phyloP scores from a whole-genome alignment of 2,329 filamentous ascomycete genomes.

The Gyromitra esculenta region DNA sequence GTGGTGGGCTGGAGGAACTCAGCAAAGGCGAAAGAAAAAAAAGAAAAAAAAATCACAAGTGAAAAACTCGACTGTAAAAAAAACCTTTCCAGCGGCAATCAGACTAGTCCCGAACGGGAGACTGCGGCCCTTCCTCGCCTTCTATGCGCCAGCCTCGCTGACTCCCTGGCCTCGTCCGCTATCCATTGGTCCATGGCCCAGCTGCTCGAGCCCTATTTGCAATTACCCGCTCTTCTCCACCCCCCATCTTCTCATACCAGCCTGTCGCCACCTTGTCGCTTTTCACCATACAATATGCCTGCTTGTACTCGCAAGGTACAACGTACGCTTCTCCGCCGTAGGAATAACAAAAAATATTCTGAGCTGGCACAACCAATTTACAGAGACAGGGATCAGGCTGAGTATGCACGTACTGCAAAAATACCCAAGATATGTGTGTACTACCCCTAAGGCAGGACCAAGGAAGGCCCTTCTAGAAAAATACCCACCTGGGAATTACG shows the following conservation, averaged over 20 bases:
- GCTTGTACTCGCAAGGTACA: constrained; percentile 42
- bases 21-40: too few relatives aligned
- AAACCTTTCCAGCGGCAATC: constrained; percentile 44
- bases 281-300: constrained; percentile 17
- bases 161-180: constrained; percentile 10
- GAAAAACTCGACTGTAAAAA: constrained; percentile 28
- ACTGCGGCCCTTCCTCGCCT: constrained; percentile 36
- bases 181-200: constrained; percentile 19
- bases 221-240: constrained; percentile 42
- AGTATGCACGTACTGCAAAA: constrained; percentile 43
- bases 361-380: constrained; percentile 47
- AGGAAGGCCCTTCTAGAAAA: constrained; percentile 41
- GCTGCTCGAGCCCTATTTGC: constrained; percentile 34
- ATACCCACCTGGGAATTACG: constrained; percentile 33
- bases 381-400: constrained; percentile 40
- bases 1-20: constrained; percentile 37
- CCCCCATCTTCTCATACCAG: constrained; percentile 11
- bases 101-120: constrained; percentile 33
- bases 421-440: constrained; percentile 40
- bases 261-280: constrained; percentile 44
- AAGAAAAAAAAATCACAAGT: constrained; percentile 15
- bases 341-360: constrained; percentile 33
- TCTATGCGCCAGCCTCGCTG: constrained; percentile 44
- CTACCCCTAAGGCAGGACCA: constrained; percentile 28
- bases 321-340: constrained; percentile 35